Percentiles rank a stretch among this genome's conserved stretches.
These are phyloP conservation scores for Eremomyces bilateralis DNA, from an alignment of 495 filamentous ascomycete species.

Conservation along the genomic window DNA sequence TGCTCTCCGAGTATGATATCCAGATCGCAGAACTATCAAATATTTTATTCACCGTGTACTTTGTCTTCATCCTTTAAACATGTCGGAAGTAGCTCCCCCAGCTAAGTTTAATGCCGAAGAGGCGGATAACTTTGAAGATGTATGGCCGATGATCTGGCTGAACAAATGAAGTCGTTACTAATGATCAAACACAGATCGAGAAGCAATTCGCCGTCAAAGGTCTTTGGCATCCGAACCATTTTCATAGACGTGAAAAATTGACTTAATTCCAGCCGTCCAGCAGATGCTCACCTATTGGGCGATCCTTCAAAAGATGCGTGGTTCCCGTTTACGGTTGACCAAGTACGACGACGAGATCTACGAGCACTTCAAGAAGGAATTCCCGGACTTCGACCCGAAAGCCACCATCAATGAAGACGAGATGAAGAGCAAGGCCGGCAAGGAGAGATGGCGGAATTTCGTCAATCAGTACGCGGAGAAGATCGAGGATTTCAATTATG, in stretches of 20 bases:
- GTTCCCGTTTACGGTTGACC: constrained; percentile 70
- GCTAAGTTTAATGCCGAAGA: constrained; percentile 40
- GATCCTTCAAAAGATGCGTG: constrained; percentile 74
- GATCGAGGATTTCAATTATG: constrained; percentile 92
- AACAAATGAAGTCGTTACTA: no score
- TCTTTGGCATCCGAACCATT: no score
- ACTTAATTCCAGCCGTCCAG: constrained; percentile 43
- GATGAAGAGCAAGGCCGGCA: constrained; percentile 95
- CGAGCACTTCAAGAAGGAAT: constrained; percentile 61
- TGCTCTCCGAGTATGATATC: no score
- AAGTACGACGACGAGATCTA: constrained; percentile 89
- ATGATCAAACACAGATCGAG: no score
- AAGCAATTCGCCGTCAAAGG: constrained; percentile 99
- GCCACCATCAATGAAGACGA: constrained; percentile 66
- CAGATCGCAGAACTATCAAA: no score
- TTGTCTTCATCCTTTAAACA: no score
- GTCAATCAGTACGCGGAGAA: constrained; percentile 85
- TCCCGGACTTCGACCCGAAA: constrained; percentile 78
- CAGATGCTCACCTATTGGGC: constrained; percentile 94
- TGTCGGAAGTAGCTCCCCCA: constrained; percentile 24
- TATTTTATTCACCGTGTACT: no score
- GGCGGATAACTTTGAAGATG: constrained; percentile 61
- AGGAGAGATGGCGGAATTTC: constrained; percentile 90
- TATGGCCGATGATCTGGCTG: constrained; percentile 17
- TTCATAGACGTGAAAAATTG: background rate